Base-by-base conservation (phyloP, 495 filamentous ascomycete species). In the Cercophora sp. region DNA sequence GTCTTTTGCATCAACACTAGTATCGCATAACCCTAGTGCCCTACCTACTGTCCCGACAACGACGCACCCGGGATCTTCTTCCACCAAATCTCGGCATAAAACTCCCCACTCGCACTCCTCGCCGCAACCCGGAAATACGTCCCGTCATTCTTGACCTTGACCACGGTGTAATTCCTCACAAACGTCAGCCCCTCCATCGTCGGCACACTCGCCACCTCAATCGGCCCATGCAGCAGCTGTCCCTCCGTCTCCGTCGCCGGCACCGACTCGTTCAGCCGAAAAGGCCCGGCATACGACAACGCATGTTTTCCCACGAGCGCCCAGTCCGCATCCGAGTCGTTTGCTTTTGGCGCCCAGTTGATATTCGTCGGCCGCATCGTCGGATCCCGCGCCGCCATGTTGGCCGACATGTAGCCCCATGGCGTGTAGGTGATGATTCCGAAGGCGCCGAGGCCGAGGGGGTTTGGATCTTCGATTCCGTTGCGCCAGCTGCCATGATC, bases 211-310 rank as follows among this genome's bases (percentile, higher is more conserved):
- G 36, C 9, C 3, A 44, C 37, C n/a, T 11, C 8, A 16, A 52
- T 20, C 2, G 49, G 49, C 11, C 49, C 49, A 37, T 52, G 49
- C 23, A 52, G 10, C 23, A 52, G 37, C 27, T 52, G 49, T 8
- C 36, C 49, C 22, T 31, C 3, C 2, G 23, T 32, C 15, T 31
- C 19, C 8, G 36, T 44, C 16, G 49, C 49, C 9, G 36, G 49
- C 10, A 52, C 25, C 2, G 34, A 26, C 8, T 39, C 19, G 39
- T 52, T 52, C n/a, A 52, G 8, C 10, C 36, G 19, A 16, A 52
- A 43, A 1, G 24, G 36, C 2, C 37, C 36, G 2, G 37, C 49
- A 15, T 52, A 52, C 4, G 49, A 20, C 36, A 43, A 16, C 19
- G 23, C 36, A 19, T 43, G 39, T n/a, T 20, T 27, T 11, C 49